phyloP scores from a whole-genome alignment of 345 rosid genomes.

The Ceriops tagal region DNA sequence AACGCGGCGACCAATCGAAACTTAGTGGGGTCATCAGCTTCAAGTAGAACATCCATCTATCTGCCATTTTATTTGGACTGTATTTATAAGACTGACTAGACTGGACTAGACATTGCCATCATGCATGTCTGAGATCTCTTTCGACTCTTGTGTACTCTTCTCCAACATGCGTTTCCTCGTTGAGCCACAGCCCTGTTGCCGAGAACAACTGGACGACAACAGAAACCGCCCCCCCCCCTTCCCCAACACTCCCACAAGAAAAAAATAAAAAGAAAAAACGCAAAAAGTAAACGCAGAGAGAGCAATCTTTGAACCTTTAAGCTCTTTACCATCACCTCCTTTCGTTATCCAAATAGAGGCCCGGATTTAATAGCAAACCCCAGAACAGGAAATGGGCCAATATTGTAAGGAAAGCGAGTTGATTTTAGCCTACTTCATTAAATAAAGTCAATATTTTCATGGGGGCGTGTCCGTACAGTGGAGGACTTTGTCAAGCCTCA shows the following conservation, averaged over 20 bases:
- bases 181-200: neutral
- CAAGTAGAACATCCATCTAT: too few relatives aligned
- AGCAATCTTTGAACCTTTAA: too few relatives aligned
- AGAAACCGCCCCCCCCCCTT: too few relatives aligned
- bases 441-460: constrained; percentile 4
- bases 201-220: neutral
- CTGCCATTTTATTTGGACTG: neutral
- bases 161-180: neutral
- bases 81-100: neutral
- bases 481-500: constrained; percentile 35
- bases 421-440: neutral
- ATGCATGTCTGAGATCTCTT: neutral
- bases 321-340: too few relatives aligned
- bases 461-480: constrained; percentile 21
- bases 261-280: too few relatives aligned
- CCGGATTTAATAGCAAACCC: neutral
- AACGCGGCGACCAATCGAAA: too few relatives aligned
- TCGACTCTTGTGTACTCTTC: neutral
- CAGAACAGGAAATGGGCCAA: neutral
- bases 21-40: too few relatives aligned
- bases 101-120: neutral
- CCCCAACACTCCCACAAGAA: too few relatives aligned
- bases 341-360: too few relatives aligned
- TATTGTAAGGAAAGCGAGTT: neutral
- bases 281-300: too few relatives aligned